Evolutionary conservation across 139 green algal species (phyloP).

Genomic region (Chlamydomonas urium): DNA sequence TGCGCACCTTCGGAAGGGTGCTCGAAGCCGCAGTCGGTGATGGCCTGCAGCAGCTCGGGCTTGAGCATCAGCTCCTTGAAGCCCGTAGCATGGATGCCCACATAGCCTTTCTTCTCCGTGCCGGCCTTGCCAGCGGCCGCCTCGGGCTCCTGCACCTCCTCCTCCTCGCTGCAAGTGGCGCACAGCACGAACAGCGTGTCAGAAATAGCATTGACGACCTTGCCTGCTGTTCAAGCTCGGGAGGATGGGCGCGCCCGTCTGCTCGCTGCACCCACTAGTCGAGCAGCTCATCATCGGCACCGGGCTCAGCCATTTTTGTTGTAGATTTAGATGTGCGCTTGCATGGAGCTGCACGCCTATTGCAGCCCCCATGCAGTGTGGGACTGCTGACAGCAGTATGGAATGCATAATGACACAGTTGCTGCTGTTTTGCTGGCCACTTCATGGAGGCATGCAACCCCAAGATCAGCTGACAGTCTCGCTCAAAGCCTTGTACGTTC

Average conservation of each 20-base stretch:
- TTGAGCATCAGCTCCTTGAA: constrained; percentile 98
- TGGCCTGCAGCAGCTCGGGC: constrained; percentile 89
- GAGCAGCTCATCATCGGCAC: constrained; percentile 14
- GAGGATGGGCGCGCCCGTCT: no score
- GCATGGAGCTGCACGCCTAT: no score
- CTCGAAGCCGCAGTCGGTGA: constrained; percentile 97
- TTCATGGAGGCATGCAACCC: no score
- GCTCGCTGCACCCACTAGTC: constrained; percentile 7
- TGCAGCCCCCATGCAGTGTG: no score
- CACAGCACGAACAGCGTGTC: no score
- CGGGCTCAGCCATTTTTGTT: constrained; percentile 14
- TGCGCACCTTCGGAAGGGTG: constrained; percentile 99
- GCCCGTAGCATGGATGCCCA: constrained; percentile 92
- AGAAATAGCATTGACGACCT: background rate
- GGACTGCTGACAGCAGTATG: no score
- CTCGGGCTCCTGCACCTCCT: constrained; percentile 15
- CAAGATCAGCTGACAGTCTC: no score
- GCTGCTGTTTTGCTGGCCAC: no score
- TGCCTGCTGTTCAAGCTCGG: no score
- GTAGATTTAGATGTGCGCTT: no score
- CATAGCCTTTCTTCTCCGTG: constrained; percentile 88
- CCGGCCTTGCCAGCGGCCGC: constrained; percentile 41
- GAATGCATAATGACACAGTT: no score
- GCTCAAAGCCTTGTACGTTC: no score
- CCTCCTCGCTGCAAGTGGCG: constrained; percentile 9